Percentiles rank a stretch among this genome's conserved stretches.
These are phyloP conservation scores for Lanmaoa pseudosensibilis DNA, from an alignment of 768 basidiomycete genomes.

Conservation along the genomic window DNA sequence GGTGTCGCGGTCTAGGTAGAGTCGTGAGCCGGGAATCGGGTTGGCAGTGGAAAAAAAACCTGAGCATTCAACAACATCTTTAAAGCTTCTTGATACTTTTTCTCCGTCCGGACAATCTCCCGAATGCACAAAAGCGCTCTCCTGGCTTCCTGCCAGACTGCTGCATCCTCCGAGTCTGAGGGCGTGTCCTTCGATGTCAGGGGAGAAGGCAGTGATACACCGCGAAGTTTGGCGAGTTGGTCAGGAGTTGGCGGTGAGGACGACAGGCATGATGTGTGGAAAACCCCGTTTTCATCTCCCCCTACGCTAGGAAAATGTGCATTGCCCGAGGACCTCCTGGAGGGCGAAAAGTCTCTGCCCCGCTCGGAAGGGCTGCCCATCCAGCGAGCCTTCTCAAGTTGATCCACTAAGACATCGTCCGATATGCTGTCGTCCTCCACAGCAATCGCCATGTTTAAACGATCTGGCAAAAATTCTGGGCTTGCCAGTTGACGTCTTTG, in stretches of 20 bases:
- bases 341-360: neutral
- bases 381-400: constrained; percentile 45
- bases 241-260: neutral
- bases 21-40: neutral
- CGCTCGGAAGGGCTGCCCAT: constrained; percentile 5
- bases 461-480: constrained; percentile 1
- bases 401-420: constrained; percentile 50
- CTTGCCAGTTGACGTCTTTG: neutral
- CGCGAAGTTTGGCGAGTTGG: neutral
- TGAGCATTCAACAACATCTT: constrained; percentile 38
- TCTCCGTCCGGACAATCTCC: constrained; percentile 50
- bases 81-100: constrained; percentile 42
- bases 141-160: constrained; percentile 38
- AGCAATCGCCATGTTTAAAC: constrained; percentile 41
- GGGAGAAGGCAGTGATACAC: neutral
- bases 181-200: constrained; percentile 1
- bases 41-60: constrained; percentile 22
- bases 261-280: neutral
- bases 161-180: constrained; percentile 25
- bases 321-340: neutral
- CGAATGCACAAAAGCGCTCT: constrained; percentile 45
- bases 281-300: neutral
- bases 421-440: constrained; percentile 51
- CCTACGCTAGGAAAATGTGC: neutral
- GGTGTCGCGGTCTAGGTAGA: constrained; percentile 36